These are phyloP conservation scores for Proliferodiscus dingleyae DNA, from an alignment of 2,329 filamentous ascomycete species.

Conservation along the genomic window DNA sequence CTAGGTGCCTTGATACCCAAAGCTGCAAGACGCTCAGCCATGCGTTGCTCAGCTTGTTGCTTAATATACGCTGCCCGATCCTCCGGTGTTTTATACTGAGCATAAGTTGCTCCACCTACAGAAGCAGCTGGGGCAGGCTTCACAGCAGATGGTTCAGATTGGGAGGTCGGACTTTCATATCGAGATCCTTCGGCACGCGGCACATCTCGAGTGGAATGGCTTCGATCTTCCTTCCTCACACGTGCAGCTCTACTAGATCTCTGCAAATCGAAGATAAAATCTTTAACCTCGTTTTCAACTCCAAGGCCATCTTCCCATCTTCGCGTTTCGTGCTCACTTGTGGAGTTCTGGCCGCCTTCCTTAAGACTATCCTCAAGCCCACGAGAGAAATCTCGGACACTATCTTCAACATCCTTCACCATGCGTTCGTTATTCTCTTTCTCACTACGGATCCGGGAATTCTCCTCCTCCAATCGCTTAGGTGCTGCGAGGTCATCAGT, in stretches of 20 bases:
- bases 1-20: conserved; percentile 81
- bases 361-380: conserved; percentile 85
- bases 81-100: conserved; percentile 83
- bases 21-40: conserved; percentile 92
- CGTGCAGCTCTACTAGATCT: conserved; percentile 75
- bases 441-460: conserved; percentile 71
- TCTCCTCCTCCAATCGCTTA: conserved; percentile 86
- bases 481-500: conserved; percentile 72
- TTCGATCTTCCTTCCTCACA: conserved; percentile 55
- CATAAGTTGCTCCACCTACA: conserved; percentile 61
- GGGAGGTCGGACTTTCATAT: conserved; percentile 33
- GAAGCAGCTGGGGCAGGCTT: conserved; percentile 43
- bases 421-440: conserved; percentile 93
- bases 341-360: conserved; percentile 68
- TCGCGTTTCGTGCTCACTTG: conserved; percentile 82
- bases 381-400: conserved; percentile 80
- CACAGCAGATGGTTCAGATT: conserved; percentile 36
- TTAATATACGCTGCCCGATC: conserved; percentile 95
- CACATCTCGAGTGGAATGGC: conserved; percentile 32
- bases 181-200: conserved; percentile 35
- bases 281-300: conserved; percentile 92
- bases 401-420: conserved; percentile 95
- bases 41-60: conserved; percentile 92
- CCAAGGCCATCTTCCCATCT: conserved; percentile 95
- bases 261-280: conserved; percentile 96